These are phyloP conservation scores for Solanum sparsipilum DNA, from an alignment of 257 asterid genomes.

Conservation along the genomic window DNA sequence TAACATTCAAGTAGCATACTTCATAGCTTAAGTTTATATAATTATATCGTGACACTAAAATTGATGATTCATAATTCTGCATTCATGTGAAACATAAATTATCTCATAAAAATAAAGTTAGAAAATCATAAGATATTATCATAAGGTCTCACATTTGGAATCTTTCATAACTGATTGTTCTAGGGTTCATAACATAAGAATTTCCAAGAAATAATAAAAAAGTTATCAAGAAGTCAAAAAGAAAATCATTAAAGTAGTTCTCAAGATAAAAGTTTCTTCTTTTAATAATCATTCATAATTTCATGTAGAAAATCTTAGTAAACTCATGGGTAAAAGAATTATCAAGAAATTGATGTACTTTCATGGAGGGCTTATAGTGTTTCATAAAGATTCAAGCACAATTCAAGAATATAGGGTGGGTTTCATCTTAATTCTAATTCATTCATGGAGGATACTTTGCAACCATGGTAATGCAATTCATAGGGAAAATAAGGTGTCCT, in stretches of 20 bases:
- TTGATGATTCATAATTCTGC: not conserved
- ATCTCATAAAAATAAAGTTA: too few species aligned
- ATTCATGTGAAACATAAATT: not conserved
- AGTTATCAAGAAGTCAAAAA: too few species aligned
- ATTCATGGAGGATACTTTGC: not conserved
- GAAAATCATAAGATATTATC: not conserved
- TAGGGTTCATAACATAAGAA: not conserved
- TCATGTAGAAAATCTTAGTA: not conserved
- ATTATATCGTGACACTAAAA: too few species aligned
- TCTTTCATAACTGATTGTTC: not conserved
- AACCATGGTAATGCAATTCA: too few species aligned
- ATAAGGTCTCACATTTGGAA: not conserved
- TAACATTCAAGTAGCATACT: not conserved
- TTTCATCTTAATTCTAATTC: not conserved
- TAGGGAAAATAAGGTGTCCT: not conserved
- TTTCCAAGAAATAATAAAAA: too few species aligned
- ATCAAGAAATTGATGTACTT: not conserved
- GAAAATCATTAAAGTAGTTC: not conserved
- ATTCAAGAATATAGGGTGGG: not conserved
- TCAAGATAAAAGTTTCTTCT: not conserved
- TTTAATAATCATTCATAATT: not conserved
- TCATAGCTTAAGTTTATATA: not conserved
- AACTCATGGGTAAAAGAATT: not conserved
- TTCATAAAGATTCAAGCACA: too few species aligned
- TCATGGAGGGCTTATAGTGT: not conserved